Base-by-base conservation (phyloP, 352 stramenopile genomes). In the Pythium sukuiense region DNA sequence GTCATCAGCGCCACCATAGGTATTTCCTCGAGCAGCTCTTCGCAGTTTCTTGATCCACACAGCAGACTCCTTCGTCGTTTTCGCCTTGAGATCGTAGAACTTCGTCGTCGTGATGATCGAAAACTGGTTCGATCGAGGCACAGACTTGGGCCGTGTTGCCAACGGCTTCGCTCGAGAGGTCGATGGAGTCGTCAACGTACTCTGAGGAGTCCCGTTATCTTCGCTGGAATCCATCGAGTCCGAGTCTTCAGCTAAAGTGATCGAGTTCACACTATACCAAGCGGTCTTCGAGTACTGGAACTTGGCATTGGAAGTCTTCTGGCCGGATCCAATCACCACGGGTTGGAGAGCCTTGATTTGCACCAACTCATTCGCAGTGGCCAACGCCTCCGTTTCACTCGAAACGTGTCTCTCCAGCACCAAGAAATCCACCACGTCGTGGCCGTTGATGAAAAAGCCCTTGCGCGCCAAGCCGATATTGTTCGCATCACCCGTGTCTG, bases 91-190 rank as follows among this genome's bases (percentile, higher is more conserved):
- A 60, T 94, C 82, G 52, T 94, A 96, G 65, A 80, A 90, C 64
- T 94, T 96, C 0, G 81, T 92, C 12, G 85, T 76, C 3, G 86
- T 96, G 61, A 93, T 85, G 58, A 96, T 95, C 5, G 88, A 93
- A 55, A 96, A 96, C 53, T 95, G 83, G 35, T 86, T 91, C 6
- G 86, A 90, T 6, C 80, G 76, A 33, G 79, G 57, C 14, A 35
- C 58, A 12, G 60, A 43, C 76, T 83, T 69, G 33, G 45, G 35
- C 56, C 35, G 35, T 43, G 67, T 39, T 20, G 61, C 63, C n/a
- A 62, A 37, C 7, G 56, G 43, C 50, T 43, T 79, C 37, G 46
- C 65, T 73, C 59, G 74, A 54, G 55, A 63, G 32, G 67, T 84
- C 24, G 67, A 75, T 18, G 69, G 77, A 11, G 62, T 72, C 14